Base-by-base conservation (phyloP, 306 rosid genomes). In the Canavalia ensiformis region DNA sequence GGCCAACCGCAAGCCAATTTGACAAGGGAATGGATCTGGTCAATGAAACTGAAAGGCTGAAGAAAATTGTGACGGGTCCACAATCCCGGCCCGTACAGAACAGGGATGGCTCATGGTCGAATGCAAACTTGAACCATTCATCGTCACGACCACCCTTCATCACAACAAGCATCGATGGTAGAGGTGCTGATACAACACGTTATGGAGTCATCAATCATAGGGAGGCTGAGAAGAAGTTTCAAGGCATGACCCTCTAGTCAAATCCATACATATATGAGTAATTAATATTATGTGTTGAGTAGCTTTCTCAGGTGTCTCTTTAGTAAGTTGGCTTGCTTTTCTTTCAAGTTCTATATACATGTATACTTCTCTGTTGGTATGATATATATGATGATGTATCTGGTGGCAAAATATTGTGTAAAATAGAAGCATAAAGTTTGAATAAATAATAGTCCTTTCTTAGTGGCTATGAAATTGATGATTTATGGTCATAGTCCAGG, bases 21-120 rank as follows among this genome's bases (percentile, higher is more conserved):
- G 83, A 54, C 18, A 84, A 52, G 58, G 84, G 78, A 25, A 41
- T 83, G 80, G 82, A 67, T 50, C 84, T 34, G 46, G 71, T 4
- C 8, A 75, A 8, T 28, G 81, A 90, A 79, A 77, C 78, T 45
- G 74, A 72, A 7, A 83, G 46, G 74, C 49, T 68, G 1, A 75
- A 57, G 4, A 41, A 47, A 1, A 8, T 63, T 44, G 75, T 11
- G 44, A 29, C 51, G 0, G 29, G 12, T 31, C 8, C 11, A 18
- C 54, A n/a, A 25, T 1, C 60, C 2, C 33, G 33, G 0, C 8
- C 29, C 71, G 7, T 56, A 9, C 35, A 29, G 0, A 47, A 49
- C 18, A 56, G 60, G 51, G 84, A 85, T 5, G 83, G 54, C 31
- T 44, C 80, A 60, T 42, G 74, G 39, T 49, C 77, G 13, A 41